Percentiles rank a stretch among this genome's conserved stretches.
Evolutionary conservation across 768 basidiomycete genomes (phyloP).

Genomic region (Podaxis sp.): DNA sequence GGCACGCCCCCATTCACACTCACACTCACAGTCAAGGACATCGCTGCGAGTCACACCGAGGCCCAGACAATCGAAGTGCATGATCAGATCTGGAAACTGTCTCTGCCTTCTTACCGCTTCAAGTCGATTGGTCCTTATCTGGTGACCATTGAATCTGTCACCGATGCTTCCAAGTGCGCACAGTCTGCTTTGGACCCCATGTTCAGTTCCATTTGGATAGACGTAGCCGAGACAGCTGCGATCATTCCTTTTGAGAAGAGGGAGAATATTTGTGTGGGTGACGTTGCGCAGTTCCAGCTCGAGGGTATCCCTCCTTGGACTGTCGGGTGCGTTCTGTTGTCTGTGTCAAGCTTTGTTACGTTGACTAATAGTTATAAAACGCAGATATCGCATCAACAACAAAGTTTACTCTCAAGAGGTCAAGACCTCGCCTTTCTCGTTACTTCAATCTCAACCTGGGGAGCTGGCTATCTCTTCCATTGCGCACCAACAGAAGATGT

Average conservation of each 20-base stretch:
- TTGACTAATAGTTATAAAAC: background rate
- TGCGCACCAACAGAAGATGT: conserved; percentile 90
- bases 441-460: conserved; percentile 77
- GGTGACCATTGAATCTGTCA: conserved; percentile 71
- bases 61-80: conserved; percentile 47
- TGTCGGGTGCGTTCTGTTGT: conserved; percentile 54
- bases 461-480: conserved; percentile 84
- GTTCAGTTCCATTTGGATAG: conserved; percentile 68
- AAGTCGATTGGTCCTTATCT: conserved; percentile 77
- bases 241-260: conserved; percentile 81
- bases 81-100: conserved; percentile 62
- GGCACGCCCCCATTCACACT: conserved; percentile 87
- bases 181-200: conserved; percentile 63
- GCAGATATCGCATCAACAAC: conserved; percentile 78
- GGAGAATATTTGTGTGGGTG: conserved; percentile 86
- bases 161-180: conserved; percentile 80
- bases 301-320: conserved; percentile 95
- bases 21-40: conserved; percentile 68
- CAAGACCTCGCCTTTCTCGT: conserved; percentile 79
- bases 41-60: conserved; percentile 65
- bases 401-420: conserved; percentile 70
- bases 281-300: conserved; percentile 85
- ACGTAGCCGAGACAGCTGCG: conserved; percentile 95
- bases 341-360: background rate
- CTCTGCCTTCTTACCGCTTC: conserved; percentile 68